Percentiles rank a stretch among this genome's conserved stretches.
These are phyloP conservation scores for Tolypocladium ophioglossoides DNA, from an alignment of 2,329 filamentous ascomycete species.

Conservation along the genomic window DNA sequence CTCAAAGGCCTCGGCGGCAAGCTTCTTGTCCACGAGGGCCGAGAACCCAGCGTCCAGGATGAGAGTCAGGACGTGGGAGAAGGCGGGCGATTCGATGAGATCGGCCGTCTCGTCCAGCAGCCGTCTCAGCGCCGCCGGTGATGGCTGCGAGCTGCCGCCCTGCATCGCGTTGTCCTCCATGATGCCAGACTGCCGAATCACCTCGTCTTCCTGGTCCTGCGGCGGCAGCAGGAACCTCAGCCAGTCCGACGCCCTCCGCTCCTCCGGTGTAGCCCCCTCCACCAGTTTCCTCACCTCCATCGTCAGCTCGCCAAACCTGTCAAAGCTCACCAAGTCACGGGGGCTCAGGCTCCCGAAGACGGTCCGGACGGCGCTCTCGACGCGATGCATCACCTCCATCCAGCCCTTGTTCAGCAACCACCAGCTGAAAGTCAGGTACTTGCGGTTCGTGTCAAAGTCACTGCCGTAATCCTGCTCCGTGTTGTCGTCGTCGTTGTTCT, in stretches of 20 bases:
- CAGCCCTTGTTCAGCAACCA: constrained; percentile 91
- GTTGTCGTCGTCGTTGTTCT: constrained; percentile 88
- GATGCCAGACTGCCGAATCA: constrained; percentile 80
- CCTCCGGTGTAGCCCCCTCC: constrained; percentile 49
- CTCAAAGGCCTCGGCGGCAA: constrained; percentile 71
- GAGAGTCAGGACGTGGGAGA: constrained; percentile 74
- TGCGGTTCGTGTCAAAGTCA: constrained; percentile 92
- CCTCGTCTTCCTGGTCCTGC: constrained; percentile 64
- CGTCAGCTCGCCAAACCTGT: constrained; percentile 68
- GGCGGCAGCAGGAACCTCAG: constrained; percentile 75
- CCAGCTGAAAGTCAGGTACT: constrained; percentile 95
- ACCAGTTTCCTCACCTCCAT: constrained; percentile 75
- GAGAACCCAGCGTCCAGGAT: constrained; percentile 84
- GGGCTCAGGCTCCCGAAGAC: constrained; percentile 86
- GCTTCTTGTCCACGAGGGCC: constrained; percentile 70
- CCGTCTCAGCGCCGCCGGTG: constrained; percentile 57
- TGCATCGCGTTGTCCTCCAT: constrained; percentile 35
- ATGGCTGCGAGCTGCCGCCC: constrained; percentile 27
- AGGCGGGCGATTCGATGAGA: constrained; percentile 86
- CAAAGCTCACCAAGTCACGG: constrained; percentile 75
- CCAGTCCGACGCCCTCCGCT: constrained; percentile 51
- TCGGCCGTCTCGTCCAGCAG: constrained; percentile 94
- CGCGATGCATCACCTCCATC: constrained; percentile 68
- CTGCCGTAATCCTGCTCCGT: constrained; percentile 74
- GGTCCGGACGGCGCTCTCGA: constrained; percentile 76